Conservation (phyloP, 176 grass and related monocot species). For the Phragmites australis region DNA sequence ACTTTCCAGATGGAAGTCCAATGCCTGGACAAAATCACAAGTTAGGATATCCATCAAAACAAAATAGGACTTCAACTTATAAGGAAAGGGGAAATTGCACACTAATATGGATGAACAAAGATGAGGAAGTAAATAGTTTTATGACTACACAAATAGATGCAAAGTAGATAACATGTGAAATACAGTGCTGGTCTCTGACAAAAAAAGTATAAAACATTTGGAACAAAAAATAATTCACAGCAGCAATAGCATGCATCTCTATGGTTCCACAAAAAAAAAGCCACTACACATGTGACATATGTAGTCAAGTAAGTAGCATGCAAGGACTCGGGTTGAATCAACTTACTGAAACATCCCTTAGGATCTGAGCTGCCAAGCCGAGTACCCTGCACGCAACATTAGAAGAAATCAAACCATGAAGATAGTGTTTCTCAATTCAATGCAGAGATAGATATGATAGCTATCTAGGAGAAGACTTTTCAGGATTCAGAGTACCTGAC, state of each 20-base stretch:
- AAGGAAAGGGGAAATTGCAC: not conserved
- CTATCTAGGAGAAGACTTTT: not conserved
- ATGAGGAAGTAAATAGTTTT: not conserved
- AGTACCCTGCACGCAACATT: slow-evolving; percentile 60
- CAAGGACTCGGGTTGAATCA: slow-evolving; percentile 5
- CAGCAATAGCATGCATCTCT: not conserved
- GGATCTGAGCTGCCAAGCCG: slow-evolving; percentile 90
- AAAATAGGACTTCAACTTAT: slow-evolving; percentile 1
- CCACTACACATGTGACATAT: not conserved
- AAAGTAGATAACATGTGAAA: slow-evolving; percentile 1
- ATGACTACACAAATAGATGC: not conserved
- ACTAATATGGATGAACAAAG: not conserved
- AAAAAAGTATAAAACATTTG: not conserved
- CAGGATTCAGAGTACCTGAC: slow-evolving; percentile 63
- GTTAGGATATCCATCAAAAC: not conserved
- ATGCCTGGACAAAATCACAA: slow-evolving; percentile 51
- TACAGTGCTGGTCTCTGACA: not conserved
- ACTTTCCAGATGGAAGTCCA: slow-evolving; percentile 94
- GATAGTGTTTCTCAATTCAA: not conserved
- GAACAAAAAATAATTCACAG: slow-evolving; percentile 22
- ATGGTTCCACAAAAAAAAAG: slow-evolving; percentile 14
- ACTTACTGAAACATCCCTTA: slow-evolving; percentile 98
- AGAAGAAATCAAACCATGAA: slow-evolving; percentile 27
- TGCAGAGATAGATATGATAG: not conserved
- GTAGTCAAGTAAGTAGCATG: not conserved